Conservation (phyloP, 2,329 filamentous ascomycete species). For the Aspergillus sp. region DNA sequence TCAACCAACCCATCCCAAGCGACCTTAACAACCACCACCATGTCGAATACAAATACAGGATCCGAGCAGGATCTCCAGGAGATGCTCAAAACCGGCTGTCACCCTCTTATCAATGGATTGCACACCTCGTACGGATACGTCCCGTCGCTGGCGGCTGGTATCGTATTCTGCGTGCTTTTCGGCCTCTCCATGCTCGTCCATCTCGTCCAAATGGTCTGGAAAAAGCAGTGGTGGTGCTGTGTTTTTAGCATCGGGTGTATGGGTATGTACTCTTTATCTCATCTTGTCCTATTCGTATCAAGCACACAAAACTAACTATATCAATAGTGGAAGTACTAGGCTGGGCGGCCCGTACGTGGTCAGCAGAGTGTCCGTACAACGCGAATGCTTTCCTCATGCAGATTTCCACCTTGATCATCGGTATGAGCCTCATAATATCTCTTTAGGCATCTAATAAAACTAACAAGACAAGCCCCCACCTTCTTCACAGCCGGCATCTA, state of each 20-base stretch:
- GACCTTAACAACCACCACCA: not conserved
- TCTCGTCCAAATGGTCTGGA: constrained; percentile 30
- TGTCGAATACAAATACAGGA: not conserved
- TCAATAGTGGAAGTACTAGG: constrained; percentile 40
- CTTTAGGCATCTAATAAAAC: not conserved
- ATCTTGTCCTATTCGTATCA: no score
- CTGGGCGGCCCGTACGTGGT: constrained; percentile 48
- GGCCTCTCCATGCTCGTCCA: constrained; percentile 32
- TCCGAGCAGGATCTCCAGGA: constrained; percentile 2
- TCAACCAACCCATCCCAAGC: not conserved
- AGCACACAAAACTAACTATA: no score
- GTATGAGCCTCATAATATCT: constrained; percentile 11
- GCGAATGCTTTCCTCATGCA: constrained; percentile 47
- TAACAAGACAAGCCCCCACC: constrained; percentile 32
- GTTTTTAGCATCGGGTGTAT: constrained; percentile 33
- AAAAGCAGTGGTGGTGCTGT: constrained; percentile 35
- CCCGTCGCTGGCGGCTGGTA: constrained; percentile 29
- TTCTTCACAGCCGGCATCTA: constrained; percentile 52
- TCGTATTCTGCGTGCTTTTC: constrained; percentile 30
- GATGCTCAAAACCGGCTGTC: constrained; percentile 17
- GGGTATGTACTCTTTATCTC: constrained; percentile 16
- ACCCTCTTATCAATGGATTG: constrained; percentile 19
- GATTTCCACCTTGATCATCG: constrained; percentile 40
- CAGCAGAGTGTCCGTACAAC: constrained; percentile 47
- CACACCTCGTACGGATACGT: constrained; percentile 28